Evolutionary conservation across 129 eudicot species (phyloP).

Genomic region (Flaveria sonorensis): DNA sequence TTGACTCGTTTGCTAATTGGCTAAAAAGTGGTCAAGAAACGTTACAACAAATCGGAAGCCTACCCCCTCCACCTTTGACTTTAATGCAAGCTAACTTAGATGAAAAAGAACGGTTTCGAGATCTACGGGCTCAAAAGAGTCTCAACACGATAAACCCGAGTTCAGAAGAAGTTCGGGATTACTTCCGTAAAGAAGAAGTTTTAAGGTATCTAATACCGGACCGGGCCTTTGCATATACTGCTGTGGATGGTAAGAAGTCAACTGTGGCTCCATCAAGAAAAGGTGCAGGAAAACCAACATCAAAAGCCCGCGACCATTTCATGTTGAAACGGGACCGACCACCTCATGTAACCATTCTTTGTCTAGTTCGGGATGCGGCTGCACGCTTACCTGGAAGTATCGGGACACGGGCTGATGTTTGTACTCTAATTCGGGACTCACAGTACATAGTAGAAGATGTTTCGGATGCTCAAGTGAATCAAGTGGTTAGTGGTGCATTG

Average conservation of each 20-base stretch:
- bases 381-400: conserved; percentile 93
- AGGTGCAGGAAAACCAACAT: conserved; percentile 98
- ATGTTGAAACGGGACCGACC: conserved; percentile 94
- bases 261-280: conserved; percentile 93
- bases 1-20: conserved; percentile 97
- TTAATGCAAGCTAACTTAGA: conserved; percentile 73
- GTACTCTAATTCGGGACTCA: conserved; percentile 89
- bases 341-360: conserved; percentile 94
- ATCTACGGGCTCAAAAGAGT: conserved; percentile 93
- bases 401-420: conserved; percentile 97
- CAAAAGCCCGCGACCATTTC: conserved; percentile 96
- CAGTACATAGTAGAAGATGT: conserved; percentile 91
- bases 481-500: conserved; percentile 96
- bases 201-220: conserved; percentile 89
- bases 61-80: conserved; percentile 77
- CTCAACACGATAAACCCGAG: conserved; percentile 74
- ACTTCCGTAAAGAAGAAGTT: conserved; percentile 84
- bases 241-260: conserved; percentile 89
- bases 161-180: conserved; percentile 83
- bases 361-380: conserved; percentile 97
- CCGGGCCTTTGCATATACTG: conserved; percentile 86
- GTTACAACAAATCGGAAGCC: conserved; percentile 86
- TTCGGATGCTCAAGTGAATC: conserved; percentile 87
- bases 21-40: conserved; percentile 95
- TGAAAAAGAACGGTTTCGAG: conserved; percentile 92